Evolutionary conservation across 768 basidiomycete species (phyloP).

Genomic region (Leccinum sublutescens): DNA sequence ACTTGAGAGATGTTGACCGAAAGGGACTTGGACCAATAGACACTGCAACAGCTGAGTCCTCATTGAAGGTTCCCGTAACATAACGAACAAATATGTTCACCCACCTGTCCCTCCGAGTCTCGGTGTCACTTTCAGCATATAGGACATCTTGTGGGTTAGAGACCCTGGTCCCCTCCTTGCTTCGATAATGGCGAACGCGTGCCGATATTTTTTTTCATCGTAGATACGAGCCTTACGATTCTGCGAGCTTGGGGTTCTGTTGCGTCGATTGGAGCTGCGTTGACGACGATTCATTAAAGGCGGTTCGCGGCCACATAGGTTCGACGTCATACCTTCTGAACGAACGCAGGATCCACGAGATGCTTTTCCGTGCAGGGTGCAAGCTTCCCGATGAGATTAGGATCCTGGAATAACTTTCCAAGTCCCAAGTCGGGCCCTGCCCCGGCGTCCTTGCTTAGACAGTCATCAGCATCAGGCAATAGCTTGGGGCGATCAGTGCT

Average conservation of each 20-base stretch:
- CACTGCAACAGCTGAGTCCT: no score
- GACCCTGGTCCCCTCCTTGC: no score
- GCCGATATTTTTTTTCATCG: no score
- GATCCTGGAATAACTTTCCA: conserved; percentile 79
- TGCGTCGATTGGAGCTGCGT: conserved; percentile 63
- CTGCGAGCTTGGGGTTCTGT: conserved; percentile 63
- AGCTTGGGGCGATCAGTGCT: not conserved
- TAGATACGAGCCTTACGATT: conserved; percentile 40
- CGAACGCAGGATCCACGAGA: conserved; percentile 79
- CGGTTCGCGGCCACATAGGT: not conserved
- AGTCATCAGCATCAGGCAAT: conserved; percentile 2
- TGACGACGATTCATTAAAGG: not conserved
- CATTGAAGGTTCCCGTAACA: no score
- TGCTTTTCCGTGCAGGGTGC: conserved; percentile 85
- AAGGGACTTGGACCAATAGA: no score
- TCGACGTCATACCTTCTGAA: conserved; percentile 51
- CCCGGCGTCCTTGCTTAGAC: conserved; percentile 36
- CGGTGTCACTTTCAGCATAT: no score
- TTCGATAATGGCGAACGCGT: no score
- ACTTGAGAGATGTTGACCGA: no score
- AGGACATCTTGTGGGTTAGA: no score
- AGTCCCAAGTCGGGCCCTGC: conserved; percentile 54
- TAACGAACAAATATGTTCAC: no score
- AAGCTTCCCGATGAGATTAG: conserved; percentile 78
- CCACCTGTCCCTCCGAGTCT: no score